Percentiles rank a stretch among this genome's conserved stretches.
phyloP scores from a whole-genome alignment of 108 stramenopile genomes.

The Pseudonitzschia delicatissima region DNA sequence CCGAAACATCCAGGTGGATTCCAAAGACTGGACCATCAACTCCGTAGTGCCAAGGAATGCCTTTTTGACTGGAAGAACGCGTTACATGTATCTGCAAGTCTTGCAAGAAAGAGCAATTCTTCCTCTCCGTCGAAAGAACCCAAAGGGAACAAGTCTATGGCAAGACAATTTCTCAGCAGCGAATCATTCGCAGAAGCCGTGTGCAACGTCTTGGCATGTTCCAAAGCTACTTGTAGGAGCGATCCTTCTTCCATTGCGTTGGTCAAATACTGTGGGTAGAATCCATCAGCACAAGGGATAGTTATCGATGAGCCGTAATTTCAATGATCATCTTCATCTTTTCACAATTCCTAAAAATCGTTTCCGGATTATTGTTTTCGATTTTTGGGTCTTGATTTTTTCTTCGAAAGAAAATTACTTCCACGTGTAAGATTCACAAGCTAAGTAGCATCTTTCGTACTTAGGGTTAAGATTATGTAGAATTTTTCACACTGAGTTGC shows the following conservation, averaged over 20 bases:
- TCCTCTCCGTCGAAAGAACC: background rate
- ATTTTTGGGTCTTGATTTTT: no score
- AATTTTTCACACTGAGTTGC: no score
- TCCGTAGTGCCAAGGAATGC: slow-evolving; percentile 52
- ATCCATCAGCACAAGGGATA: no score
- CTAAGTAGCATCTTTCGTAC: no score
- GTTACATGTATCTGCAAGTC: slow-evolving; percentile 30
- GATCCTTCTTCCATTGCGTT: slow-evolving; percentile 56
- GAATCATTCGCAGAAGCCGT: background rate
- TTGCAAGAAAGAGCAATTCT: slow-evolving; percentile 24
- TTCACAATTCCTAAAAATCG: no score
- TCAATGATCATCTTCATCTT: no score
- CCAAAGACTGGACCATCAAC: slow-evolving; percentile 80
- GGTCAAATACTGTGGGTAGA: no score
- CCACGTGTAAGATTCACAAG: no score
- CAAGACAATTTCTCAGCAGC: slow-evolving; percentile 21
- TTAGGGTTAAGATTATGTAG: no score
- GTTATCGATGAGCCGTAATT: no score
- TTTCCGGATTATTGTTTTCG: no score
- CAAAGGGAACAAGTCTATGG: slow-evolving; percentile 31
- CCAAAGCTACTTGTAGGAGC: slow-evolving; percentile 36
- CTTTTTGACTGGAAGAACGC: slow-evolving; percentile 21
- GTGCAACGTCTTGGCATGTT: slow-evolving; percentile 8
- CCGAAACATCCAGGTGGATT: slow-evolving; percentile 31
- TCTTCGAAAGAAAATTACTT: no score